These are phyloP conservation scores for Crinitomyces ghanaensis DNA, from an alignment of 805 yeast genomes.

Conservation along the genomic window DNA sequence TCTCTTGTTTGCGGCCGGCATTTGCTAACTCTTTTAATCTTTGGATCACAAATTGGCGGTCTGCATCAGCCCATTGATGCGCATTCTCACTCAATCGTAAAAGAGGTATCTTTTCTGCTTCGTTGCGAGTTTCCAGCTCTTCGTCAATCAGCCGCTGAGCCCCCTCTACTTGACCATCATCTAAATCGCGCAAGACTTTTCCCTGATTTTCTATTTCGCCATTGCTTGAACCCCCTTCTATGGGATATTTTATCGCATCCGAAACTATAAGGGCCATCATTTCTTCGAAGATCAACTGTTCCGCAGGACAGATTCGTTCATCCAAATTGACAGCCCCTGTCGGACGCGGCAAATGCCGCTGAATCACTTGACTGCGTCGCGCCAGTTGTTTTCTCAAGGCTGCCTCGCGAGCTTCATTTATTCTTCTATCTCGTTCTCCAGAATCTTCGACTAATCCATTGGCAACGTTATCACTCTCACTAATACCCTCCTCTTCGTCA, in stretches of 20 bases:
- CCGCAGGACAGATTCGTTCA: slow-evolving; percentile 5
- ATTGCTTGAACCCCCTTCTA: neutral
- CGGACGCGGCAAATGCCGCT: slow-evolving; percentile 30
- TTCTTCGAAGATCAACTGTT: slow-evolving; percentile 15
- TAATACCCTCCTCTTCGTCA: slow-evolving; percentile 9
- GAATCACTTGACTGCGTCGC: slow-evolving; percentile 38
- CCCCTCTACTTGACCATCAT: slow-evolving; percentile 10
- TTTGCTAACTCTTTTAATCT: slow-evolving; percentile 12
- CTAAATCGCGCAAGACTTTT: slow-evolving; percentile 14
- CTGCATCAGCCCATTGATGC: neutral
- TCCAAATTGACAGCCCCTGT: neutral
- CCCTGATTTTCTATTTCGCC: slow-evolving; percentile 1
- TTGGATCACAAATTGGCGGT: neutral
- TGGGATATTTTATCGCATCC: slow-evolving; percentile 20
- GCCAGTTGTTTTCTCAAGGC: slow-evolving; percentile 20
- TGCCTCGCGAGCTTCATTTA: slow-evolving; percentile 12
- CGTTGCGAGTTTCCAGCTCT: slow-evolving; percentile 6
- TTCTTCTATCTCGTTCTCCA: slow-evolving; percentile 21
- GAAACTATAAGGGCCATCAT: slow-evolving; percentile 17
- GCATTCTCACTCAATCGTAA: neutral
- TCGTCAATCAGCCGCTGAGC: slow-evolving; percentile 11
- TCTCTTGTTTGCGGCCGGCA: slow-evolving; percentile 24
- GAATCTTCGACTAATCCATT: slow-evolving; percentile 19
- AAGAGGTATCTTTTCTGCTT: neutral
- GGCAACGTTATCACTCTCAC: slow-evolving; percentile 6